Conservation (phyloP, 2,329 filamentous ascomycete species). For the Aspergillus felis region DNA sequence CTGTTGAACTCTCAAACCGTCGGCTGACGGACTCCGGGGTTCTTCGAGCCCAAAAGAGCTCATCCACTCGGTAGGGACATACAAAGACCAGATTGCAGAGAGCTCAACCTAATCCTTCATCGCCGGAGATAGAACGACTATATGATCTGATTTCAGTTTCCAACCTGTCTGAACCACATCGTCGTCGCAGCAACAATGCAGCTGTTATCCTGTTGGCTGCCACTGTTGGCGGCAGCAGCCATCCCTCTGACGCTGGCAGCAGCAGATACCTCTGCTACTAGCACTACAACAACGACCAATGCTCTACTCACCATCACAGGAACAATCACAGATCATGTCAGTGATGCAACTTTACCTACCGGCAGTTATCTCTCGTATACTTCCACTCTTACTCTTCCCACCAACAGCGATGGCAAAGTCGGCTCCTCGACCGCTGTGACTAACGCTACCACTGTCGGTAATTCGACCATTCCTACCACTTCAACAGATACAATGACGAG, state of each 20-base stretch:
- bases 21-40: neutral
- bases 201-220: neutral
- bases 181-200: neutral
- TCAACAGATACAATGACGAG: constrained; percentile 38
- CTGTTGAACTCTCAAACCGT: neutral
- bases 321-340: constrained; percentile 18
- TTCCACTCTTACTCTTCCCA: constrained; percentile 29
- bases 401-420: constrained; percentile 13
- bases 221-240: neutral
- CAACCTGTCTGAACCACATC: neutral
- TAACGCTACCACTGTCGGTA: constrained; percentile 21
- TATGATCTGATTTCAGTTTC: neutral
- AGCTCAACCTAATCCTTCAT: neutral
- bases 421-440: constrained; percentile 21
- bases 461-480: constrained; percentile 29
- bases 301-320: constrained; percentile 19
- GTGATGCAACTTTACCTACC: constrained; percentile 31
- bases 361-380: constrained; percentile 37
- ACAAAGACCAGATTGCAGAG: neutral
- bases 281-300: neutral
- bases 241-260: neutral
- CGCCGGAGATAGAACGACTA: neutral
- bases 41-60: neutral
- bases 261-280: neutral
- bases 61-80: neutral